Evolutionary conservation across 805 yeast species (phyloP).

Genomic region (Babjeviella inositovora): DNA sequence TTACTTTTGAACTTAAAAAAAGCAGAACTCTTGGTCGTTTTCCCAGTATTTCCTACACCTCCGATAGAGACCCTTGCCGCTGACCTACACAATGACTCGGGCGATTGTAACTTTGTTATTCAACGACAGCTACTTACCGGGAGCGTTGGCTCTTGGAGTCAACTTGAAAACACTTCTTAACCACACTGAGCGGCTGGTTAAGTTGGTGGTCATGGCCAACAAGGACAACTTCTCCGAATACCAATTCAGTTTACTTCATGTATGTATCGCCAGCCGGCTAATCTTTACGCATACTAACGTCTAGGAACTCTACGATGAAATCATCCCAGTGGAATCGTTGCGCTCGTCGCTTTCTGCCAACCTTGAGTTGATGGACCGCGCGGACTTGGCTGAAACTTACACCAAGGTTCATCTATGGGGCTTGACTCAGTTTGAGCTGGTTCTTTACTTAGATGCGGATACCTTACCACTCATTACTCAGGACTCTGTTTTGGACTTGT

Average conservation of each 20-base stretch:
- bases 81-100: not conserved
- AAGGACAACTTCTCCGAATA: constrained; percentile 8
- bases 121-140: constrained; percentile 1
- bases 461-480: constrained; percentile 34
- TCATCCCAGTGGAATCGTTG: not conserved
- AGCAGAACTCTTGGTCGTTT: too few relatives aligned
- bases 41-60: too few relatives aligned
- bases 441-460: constrained; percentile 54
- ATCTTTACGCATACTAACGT: too few relatives aligned
- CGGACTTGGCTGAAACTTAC: constrained; percentile 33
- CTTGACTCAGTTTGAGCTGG: constrained; percentile 19
- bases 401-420: constrained; percentile 35
- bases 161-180: constrained; percentile 6
- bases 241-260: constrained; percentile 13
- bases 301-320: constrained; percentile 9
- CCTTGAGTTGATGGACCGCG: constrained; percentile 21
- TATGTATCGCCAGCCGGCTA: too few relatives aligned
- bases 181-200: constrained; percentile 1
- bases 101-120: not conserved
- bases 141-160: constrained; percentile 2
- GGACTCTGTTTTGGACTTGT: constrained; percentile 12
- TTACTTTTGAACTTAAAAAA: too few relatives aligned
- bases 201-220: constrained; percentile 13
- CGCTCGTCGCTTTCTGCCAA: constrained; percentile 6
- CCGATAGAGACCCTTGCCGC: not conserved